These are phyloP conservation scores for Beta macrorhiza DNA, from an alignment of 179 eudicot genomes.

Conservation along the genomic window DNA sequence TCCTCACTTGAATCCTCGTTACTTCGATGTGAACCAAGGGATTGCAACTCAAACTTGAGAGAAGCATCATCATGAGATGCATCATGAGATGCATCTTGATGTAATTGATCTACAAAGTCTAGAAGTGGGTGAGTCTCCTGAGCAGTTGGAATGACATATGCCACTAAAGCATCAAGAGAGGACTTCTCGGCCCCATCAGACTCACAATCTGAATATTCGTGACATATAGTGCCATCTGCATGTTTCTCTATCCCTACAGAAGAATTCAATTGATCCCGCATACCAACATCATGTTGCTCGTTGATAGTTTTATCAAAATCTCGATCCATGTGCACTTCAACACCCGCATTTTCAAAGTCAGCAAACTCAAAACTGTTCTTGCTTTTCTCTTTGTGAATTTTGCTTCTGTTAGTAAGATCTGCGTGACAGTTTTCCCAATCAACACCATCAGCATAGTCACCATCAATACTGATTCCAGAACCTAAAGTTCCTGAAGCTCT, in stretches of 20 bases:
- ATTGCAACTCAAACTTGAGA: constrained; percentile 41
- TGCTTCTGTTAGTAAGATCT: neutral
- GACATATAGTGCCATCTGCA: constrained; percentile 25
- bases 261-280: constrained; percentile 35
- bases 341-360: constrained; percentile 24
- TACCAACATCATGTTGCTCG: constrained; percentile 32
- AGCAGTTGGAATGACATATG: constrained; percentile 57
- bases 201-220: constrained; percentile 44
- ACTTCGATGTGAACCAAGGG: constrained; percentile 32
- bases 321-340: constrained; percentile 29
- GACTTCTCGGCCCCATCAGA: constrained; percentile 60
- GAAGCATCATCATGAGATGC: constrained; percentile 25
- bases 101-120: constrained; percentile 43
- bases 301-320: constrained; percentile 31
- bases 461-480: neutral
- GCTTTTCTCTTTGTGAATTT: neutral
- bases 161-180: constrained; percentile 71
- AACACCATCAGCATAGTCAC: neutral
- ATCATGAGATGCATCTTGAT: constrained; percentile 32
- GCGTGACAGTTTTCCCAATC: neutral
- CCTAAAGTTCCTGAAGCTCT: constrained; percentile 22
- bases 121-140: constrained; percentile 75
- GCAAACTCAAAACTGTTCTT: constrained; percentile 12
- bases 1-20: constrained; percentile 43
- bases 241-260: constrained; percentile 37